A percentile compares a stretch with the other conserved stretches of the same genome.
Conservation (phyloP, 169 alveolate genomes). For the Plasmodium gaboni region DNA sequence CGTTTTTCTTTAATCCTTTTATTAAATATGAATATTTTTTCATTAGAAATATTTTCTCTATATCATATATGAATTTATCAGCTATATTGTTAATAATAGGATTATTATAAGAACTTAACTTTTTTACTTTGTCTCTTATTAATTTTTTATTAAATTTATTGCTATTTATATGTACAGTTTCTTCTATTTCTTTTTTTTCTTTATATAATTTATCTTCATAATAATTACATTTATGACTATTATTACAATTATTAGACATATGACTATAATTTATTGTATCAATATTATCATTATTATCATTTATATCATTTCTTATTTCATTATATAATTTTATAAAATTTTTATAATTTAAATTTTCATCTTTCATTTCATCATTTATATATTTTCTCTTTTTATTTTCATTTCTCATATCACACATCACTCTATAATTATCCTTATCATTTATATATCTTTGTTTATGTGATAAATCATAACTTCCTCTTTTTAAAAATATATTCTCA, state of each 20-base stretch:
- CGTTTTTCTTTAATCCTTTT: constrained; percentile 26
- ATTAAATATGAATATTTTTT: constrained; percentile 41
- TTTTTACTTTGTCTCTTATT: constrained; percentile 72
- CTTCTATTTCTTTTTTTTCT: constrained; percentile 66
- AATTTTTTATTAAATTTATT: constrained; percentile 46
- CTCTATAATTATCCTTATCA: no score
- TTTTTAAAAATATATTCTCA: background rate
- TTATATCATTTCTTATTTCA: constrained; percentile 8
- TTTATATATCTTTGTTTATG: background rate
- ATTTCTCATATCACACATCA: no score
- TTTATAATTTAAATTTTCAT: background rate
- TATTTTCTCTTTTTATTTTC: background rate
- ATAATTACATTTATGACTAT: background rate
- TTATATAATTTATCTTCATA: constrained; percentile 12
- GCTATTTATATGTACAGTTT: constrained; percentile 14
- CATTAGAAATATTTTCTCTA: constrained; percentile 30
- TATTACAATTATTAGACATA: no score
- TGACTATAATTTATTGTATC: no score
- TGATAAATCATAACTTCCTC: background rate
- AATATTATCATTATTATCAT: background rate
- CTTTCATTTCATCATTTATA: background rate
- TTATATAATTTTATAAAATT: constrained; percentile 34
- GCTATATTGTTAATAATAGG: constrained; percentile 15
- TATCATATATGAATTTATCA: constrained; percentile 50
- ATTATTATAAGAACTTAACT: constrained; percentile 47